Evolutionary conservation across 345 rosid species (phyloP).

Genomic region (Trapa incisa): DNA sequence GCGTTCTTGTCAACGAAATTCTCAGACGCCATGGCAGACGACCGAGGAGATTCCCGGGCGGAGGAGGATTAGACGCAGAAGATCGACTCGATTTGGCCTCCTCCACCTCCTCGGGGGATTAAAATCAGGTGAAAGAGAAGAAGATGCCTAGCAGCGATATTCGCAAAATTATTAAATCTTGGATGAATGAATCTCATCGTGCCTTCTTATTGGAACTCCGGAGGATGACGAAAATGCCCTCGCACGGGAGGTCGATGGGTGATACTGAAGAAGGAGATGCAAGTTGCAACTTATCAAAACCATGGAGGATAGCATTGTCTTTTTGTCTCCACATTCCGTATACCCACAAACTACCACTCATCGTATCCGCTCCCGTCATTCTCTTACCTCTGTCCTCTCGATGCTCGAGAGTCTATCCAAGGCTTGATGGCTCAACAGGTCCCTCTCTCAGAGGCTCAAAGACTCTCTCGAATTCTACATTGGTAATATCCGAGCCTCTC

Average conservation of each 20-base stretch:
- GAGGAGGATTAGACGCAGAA: constrained; percentile 5
- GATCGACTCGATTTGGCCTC: constrained; percentile 12
- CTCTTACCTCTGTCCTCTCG: too few species aligned
- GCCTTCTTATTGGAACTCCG: neutral
- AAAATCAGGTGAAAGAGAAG: neutral
- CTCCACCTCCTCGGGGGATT: constrained; percentile 12
- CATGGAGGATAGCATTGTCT: constrained; percentile 4
- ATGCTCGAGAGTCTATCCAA: too few species aligned
- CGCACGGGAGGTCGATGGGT: too few species aligned
- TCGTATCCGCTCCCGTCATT: too few species aligned
- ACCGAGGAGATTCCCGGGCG: constrained; percentile 1
- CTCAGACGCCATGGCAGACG: constrained; percentile 54
- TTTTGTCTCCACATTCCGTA: too few species aligned
- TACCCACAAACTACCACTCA: too few species aligned
- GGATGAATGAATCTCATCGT: neutral
- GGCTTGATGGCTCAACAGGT: too few species aligned
- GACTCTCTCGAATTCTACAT: too few species aligned
- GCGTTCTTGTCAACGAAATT: constrained; percentile 48
- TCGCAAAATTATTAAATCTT: neutral
- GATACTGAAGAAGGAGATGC: too few species aligned
- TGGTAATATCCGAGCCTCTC: too few species aligned
- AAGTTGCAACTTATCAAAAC: too few species aligned
- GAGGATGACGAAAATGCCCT: constrained; percentile 8
- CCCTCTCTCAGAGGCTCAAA: too few species aligned
- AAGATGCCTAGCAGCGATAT: neutral